Conservation (phyloP, 352 stramenopile species). For the Pythium aristosporum region DNA sequence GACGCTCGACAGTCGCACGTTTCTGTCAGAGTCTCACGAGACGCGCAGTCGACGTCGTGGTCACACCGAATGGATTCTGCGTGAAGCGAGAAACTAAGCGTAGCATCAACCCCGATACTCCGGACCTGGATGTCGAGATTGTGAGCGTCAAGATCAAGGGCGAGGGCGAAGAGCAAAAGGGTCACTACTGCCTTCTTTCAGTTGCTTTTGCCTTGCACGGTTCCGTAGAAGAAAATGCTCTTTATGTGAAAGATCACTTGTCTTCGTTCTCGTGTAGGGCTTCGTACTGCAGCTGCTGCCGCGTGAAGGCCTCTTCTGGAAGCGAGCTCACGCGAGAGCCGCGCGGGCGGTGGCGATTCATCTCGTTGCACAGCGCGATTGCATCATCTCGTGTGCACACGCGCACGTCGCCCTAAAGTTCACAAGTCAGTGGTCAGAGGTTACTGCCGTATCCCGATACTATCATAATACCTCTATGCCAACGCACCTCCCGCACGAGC, state of each 20-base stretch:
- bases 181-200: neutral
- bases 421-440: neutral
- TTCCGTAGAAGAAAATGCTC: constrained; percentile 31
- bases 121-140: no score
- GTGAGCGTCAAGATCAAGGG: no score
- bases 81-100: no score
- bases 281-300: constrained; percentile 26
- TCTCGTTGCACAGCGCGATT: constrained; percentile 36
- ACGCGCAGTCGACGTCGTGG: no score
- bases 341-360: constrained; percentile 49
- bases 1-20: no score
- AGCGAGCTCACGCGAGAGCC: constrained; percentile 50
- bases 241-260: neutral
- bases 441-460: neutral
- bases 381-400: constrained; percentile 58
- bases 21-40: no score
- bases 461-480: neutral
- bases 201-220: constrained; percentile 1
- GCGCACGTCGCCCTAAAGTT: constrained; percentile 37
- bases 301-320: constrained; percentile 41
- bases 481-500: constrained; percentile 47
- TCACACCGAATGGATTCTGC: no score
- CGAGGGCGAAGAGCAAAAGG: no score
- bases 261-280: neutral
- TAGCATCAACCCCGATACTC: no score